A percentile compares a stretch with the other conserved stretches of the same genome.
Conservation (phyloP, 805 yeast genomes). For the Nakazawaea sp. region DNA sequence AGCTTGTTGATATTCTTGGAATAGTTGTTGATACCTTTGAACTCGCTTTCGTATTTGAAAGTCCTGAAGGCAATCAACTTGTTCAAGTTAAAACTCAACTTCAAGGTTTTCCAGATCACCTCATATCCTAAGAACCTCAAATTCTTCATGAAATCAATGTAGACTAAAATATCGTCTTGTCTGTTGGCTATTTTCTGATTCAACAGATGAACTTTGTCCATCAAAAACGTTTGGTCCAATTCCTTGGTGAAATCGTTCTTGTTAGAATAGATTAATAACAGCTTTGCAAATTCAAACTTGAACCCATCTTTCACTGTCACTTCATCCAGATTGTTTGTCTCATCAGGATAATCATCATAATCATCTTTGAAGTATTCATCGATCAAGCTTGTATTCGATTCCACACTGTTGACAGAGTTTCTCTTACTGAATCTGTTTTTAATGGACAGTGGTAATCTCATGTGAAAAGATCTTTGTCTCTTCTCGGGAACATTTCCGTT, state of each 20-base stretch:
- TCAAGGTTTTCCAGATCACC: conserved; percentile 1
- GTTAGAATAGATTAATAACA: background rate
- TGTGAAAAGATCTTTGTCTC: background rate
- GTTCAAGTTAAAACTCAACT: conserved; percentile 5
- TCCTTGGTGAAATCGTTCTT: background rate
- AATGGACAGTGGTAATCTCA: background rate
- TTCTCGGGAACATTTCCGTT: background rate
- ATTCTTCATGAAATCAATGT: conserved; percentile 1
- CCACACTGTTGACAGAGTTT: background rate
- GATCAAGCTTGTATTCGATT: background rate
- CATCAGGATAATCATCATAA: no score
- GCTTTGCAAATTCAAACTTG: conserved; percentile 8
- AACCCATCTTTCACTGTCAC: no score
- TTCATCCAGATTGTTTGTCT: background rate
- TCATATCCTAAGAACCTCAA: conserved; percentile 5
- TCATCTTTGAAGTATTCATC: conserved; percentile 4
- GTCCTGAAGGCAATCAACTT: conserved; percentile 8
- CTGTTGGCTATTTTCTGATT: conserved; percentile 5
- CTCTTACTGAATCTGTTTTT: conserved; percentile 2
- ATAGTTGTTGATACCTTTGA: conserved; percentile 1
- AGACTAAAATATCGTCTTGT: conserved; percentile 9
- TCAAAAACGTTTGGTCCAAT: background rate
- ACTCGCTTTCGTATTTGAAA: conserved; percentile 1
- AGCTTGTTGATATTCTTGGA: background rate
- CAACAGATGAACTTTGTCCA: background rate